Evolutionary conservation across 768 basidiomycete genomes (phyloP).

Genomic region (Leccinellum luteum): DNA sequence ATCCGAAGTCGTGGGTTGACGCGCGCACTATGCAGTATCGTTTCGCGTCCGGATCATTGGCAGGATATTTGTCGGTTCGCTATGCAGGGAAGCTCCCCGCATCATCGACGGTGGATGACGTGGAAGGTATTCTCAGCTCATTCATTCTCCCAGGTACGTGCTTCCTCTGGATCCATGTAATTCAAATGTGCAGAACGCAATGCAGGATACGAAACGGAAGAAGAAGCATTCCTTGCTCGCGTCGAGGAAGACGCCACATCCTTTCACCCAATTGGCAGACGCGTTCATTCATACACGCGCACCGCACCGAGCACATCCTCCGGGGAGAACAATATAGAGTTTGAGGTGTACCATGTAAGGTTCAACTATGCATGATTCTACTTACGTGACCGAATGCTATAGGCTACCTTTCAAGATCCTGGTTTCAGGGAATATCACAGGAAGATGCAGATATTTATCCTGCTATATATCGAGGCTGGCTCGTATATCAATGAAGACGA

Average conservation of each 20-base stretch:
- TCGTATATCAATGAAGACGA: conserved; percentile 95
- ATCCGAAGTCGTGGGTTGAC: conserved; percentile 1
- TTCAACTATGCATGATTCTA: background rate
- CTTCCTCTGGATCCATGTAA: background rate
- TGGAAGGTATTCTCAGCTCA: conserved; percentile 69
- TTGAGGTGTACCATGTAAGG: conserved; percentile 89
- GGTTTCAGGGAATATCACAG: conserved; percentile 92
- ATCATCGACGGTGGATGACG: conserved; percentile 79
- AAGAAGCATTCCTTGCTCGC: conserved; percentile 59
- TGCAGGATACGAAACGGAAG: conserved; percentile 68
- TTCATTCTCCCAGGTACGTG: conserved; percentile 71
- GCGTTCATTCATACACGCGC: conserved; percentile 77
- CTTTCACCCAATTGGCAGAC: conserved; percentile 76
- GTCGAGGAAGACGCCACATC: conserved; percentile 75
- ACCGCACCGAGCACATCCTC: conserved; percentile 40
- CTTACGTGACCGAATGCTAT: conserved; percentile 6
- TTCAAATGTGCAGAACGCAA: background rate
- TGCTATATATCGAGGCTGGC: conserved; percentile 94
- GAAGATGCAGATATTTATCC: conserved; percentile 90
- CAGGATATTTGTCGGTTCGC: conserved; percentile 67
- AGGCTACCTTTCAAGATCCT: conserved; percentile 83
- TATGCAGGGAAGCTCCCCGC: conserved; percentile 65
- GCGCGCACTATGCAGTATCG: conserved; percentile 55
- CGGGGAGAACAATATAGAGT: conserved; percentile 63
- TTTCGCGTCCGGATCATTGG: conserved; percentile 85